These are phyloP conservation scores for Pseudocercospora crystallina DNA, from an alignment of 2,329 filamentous ascomycete species.

Conservation along the genomic window DNA sequence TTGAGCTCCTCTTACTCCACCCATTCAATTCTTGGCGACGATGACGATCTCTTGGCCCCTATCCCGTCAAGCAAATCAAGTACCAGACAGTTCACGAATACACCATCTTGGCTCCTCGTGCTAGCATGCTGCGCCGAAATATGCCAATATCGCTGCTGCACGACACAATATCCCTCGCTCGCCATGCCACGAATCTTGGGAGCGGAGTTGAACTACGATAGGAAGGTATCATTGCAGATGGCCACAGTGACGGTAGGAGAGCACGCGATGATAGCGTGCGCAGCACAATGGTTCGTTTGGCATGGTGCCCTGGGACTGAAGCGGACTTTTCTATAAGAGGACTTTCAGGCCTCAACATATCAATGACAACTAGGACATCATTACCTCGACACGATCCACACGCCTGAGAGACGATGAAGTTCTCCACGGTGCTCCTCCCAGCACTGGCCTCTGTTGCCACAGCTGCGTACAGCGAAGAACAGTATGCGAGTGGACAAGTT, in stretches of 20 bases:
- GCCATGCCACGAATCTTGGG: slow-evolving; percentile 11
- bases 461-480: slow-evolving; percentile 17
- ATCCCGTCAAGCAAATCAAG: background rate
- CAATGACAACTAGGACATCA: background rate
- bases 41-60: slow-evolving; percentile 1
- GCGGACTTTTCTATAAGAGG: too few species aligned
- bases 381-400: background rate
- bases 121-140: slow-evolving; percentile 1
- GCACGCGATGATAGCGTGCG: background rate
- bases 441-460: slow-evolving; percentile 21
- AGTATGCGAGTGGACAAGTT: slow-evolving; percentile 22
- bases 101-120: background rate
- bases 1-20: too few species aligned
- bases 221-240: slow-evolving; percentile 18
- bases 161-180: background rate
- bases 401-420: slow-evolving; percentile 18
- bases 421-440: slow-evolving; percentile 17
- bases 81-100: background rate
- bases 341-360: background rate
- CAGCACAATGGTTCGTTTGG: slow-evolving; percentile 1
- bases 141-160: slow-evolving; percentile 1
- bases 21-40: background rate
- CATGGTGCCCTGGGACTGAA: too few species aligned
- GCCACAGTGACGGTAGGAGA: background rate
- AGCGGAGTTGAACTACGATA: slow-evolving; percentile 12